Evolutionary conservation across 2,329 filamentous ascomycete genomes (phyloP), one percentile per base, ranked within the genome.

Genomic region (Escovopsis sp.): DNA sequence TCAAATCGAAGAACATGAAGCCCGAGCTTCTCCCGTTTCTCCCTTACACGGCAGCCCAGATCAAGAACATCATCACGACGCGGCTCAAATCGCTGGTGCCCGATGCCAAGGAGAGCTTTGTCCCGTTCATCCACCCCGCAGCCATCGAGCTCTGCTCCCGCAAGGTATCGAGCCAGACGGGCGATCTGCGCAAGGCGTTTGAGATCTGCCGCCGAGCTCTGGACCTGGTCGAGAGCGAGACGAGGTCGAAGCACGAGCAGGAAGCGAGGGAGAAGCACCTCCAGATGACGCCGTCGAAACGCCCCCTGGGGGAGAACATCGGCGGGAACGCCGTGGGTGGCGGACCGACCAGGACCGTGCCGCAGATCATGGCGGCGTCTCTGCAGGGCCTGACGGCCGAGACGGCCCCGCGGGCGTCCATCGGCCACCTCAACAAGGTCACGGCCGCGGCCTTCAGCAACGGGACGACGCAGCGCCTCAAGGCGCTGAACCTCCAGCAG

Each of bases 91-190:
- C 79, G 7, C 67, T 94, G 11, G 67, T 87, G 36, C 72, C 81
- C 0, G 59, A 63, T 13, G 70, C 68, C 34, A 69, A 67, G 39
- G 62, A 73, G 31, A 71, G 73, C 45, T 81, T 76, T 46, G 65
- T 94, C 4, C 91, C 91, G 0, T 94, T 96, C 54, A 76, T 98
- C 45, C 89, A 96, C 54, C 89, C 89, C 1, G 84, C 86, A 11
- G 91, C 91, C 14, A 87, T 98, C 51, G 85, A 93, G 54, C 79
- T 98, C 36, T 94, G 89, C 58, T 83, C 91, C 7, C 85, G 91
- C 58, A 98, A 96, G 59, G 85, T 98, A 13, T 83, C 91, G 4
- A 86, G 83, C 41, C 89, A 96, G 58, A 94, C 86, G 0, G 91
- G 91, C 35, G 91, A 98, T 59, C 63, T 98, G 39, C 84, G 91